Evolutionary conservation across 2,329 filamentous ascomycete species (phyloP).

Genomic region (Tolypocladium nubicola): DNA sequence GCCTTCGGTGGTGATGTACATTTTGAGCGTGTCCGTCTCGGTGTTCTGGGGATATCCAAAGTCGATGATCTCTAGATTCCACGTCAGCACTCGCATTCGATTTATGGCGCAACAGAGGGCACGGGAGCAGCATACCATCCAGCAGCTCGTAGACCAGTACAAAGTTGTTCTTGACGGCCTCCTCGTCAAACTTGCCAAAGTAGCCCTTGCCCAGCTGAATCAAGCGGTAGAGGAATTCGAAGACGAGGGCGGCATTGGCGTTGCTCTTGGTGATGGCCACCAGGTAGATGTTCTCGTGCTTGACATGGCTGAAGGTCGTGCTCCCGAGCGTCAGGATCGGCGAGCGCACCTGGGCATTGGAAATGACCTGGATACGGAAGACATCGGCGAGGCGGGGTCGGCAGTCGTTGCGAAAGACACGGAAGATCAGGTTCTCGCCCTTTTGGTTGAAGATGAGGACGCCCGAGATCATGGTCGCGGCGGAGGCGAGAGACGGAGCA

Average conservation of each 20-base stretch:
- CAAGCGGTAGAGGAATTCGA: conserved; percentile 93
- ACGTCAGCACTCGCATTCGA: not conserved
- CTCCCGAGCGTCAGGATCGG: conserved; percentile 94
- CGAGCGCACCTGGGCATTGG: conserved; percentile 92
- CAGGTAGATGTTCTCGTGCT: conserved; percentile 97
- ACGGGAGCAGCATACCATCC: conserved; percentile 52
- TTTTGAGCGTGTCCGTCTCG: conserved; percentile 96
- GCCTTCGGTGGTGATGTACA: conserved; percentile 99
- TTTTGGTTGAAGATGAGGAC: conserved; percentile 99
- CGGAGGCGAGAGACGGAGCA: not conserved
- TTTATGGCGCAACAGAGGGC: not conserved
- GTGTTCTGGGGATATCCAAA: conserved; percentile 99
- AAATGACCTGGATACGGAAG: conserved; percentile 99
- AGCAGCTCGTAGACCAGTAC: conserved; percentile 95
- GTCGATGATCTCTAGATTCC: conserved; percentile 75
- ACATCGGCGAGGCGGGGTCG: conserved; percentile 95
- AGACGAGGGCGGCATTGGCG: conserved; percentile 94
- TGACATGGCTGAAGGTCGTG: conserved; percentile 98
- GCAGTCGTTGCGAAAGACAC: conserved; percentile 97
- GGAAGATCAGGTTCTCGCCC: conserved; percentile 98
- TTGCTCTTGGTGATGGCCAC: conserved; percentile 98
- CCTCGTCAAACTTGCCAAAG: conserved; percentile 98
- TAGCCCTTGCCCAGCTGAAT: conserved; percentile 87
- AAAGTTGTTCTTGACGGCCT: conserved; percentile 99
- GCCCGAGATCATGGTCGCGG: conserved; percentile 75